Evolutionary conservation across 192 early-diverging fungal genomes (phyloP).

Genomic region (Pilobolus umbonatus): DNA sequence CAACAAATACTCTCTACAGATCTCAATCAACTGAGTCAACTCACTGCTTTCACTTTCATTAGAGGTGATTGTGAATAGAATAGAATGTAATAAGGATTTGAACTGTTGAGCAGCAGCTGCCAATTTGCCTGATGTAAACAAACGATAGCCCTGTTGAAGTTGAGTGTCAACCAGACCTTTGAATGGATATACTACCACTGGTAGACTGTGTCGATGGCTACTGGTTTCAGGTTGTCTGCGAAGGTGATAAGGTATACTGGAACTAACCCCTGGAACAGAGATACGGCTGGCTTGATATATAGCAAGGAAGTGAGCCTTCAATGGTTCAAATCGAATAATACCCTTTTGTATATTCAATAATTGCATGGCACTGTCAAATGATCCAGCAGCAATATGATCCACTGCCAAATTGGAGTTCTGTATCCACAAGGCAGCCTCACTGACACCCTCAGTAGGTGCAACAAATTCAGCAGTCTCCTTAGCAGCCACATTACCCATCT

Average conservation of each 20-base stretch:
- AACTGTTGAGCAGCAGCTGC: constrained; percentile 73
- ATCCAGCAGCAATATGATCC: constrained; percentile 93
- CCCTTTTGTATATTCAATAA: constrained; percentile 91
- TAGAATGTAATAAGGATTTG: constrained; percentile 68
- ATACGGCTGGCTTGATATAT: constrained; percentile 75
- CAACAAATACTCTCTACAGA: constrained; percentile 90
- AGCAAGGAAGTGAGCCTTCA: constrained; percentile 84
- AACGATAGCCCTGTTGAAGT: constrained; percentile 81
- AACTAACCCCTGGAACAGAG: constrained; percentile 56
- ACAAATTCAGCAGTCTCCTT: constrained; percentile 57
- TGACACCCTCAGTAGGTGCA: constrained; percentile 70
- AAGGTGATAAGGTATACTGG: constrained; percentile 61
- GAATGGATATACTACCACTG: constrained; percentile 56
- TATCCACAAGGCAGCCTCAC: constrained; percentile 70
- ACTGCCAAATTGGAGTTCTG: constrained; percentile 83
- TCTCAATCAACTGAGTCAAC: constrained; percentile 67
- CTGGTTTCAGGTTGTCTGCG: constrained; percentile 57
- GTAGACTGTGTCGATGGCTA: constrained; percentile 52
- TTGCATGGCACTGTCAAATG: constrained; percentile 94
- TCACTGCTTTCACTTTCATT: constrained; percentile 68
- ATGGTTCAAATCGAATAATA: constrained; percentile 84
- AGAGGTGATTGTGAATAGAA: constrained; percentile 71
- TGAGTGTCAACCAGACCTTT: constrained; percentile 53
- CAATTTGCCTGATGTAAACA: constrained; percentile 79
- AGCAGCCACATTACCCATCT: constrained; percentile 51